These are phyloP conservation scores for Colletotrichum sp. DNA, from an alignment of 2,329 filamentous ascomycete genomes.

Conservation along the genomic window DNA sequence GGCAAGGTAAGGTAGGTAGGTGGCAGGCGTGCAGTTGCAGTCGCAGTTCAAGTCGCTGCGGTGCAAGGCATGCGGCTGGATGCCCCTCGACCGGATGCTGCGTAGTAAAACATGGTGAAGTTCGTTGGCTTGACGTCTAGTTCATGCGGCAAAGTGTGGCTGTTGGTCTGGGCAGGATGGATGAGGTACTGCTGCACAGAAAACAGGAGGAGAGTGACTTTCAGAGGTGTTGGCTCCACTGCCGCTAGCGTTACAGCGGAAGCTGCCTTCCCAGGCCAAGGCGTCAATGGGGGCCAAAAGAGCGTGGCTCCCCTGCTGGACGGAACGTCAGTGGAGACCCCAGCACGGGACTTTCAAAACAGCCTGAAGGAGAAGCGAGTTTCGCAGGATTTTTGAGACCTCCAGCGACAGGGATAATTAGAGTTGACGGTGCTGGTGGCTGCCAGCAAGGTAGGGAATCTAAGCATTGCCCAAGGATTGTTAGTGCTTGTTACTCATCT, in stretches of 20 bases:
- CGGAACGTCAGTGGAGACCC: slow-evolving; percentile 1
- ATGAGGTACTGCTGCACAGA: neutral
- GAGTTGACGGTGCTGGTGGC: slow-evolving; percentile 1
- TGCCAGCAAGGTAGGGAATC: neutral
- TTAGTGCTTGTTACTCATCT: neutral
- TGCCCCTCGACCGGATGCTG: slow-evolving; percentile 11
- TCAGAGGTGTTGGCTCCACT: neutral
- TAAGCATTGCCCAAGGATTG: neutral
- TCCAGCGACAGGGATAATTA: slow-evolving; percentile 21
- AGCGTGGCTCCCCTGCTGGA: neutral
- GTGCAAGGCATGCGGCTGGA: neutral
- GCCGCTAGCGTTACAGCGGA: slow-evolving; percentile 4
- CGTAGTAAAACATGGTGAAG: slow-evolving; percentile 16
- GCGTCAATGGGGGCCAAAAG: neutral
- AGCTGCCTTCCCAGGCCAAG: neutral
- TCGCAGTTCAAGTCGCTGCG: neutral
- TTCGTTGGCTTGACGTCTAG: slow-evolving; percentile 6
- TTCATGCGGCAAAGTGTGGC: slow-evolving; percentile 15
- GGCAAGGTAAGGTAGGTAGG: neutral
- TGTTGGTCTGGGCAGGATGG: neutral
- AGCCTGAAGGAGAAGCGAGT: slow-evolving; percentile 43
- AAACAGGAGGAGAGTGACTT: neutral
- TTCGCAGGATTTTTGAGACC: slow-evolving; percentile 34
- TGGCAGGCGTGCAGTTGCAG: neutral
- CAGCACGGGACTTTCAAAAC: slow-evolving; percentile 32